phyloP scores from a whole-genome alignment of 2,329 filamentous ascomycete genomes.

The Apiospora sp. region DNA sequence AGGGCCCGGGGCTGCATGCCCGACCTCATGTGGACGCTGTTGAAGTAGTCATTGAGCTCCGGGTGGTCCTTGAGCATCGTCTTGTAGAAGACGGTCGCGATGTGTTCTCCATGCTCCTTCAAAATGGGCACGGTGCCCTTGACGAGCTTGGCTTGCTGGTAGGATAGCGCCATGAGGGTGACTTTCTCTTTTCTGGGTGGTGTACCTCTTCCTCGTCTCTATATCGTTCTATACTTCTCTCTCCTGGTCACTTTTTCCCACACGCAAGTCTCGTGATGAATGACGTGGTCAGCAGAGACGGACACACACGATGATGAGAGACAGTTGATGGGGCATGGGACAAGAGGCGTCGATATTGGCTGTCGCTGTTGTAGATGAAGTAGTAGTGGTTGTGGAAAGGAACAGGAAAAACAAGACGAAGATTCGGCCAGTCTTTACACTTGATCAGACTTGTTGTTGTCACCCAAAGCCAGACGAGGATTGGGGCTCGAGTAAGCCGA shows the following conservation, averaged over 20 bases:
- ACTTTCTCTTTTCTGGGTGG: not conserved
- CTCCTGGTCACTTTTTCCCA: not conserved
- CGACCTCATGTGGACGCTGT: constrained; percentile 69
- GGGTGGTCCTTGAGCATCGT: constrained; percentile 72
- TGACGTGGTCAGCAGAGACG: not conserved
- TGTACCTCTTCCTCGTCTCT: not conserved
- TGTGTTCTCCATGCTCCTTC: constrained; percentile 70
- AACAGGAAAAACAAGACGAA: not conserved
- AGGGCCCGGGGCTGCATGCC: constrained; percentile 69
- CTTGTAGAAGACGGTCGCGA: constrained; percentile 76
- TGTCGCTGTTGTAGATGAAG: not conserved
- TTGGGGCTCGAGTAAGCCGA: constrained; percentile 20
- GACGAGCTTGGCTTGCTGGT: constrained; percentile 69
- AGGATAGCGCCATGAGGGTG: constrained; percentile 48
- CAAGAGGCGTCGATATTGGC: not conserved
- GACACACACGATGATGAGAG: not conserved
- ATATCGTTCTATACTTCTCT: not conserved
- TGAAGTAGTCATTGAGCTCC: constrained; percentile 75
- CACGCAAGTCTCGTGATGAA: not conserved
- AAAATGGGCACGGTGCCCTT: constrained; percentile 76
- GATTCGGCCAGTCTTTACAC: constrained; percentile 2
- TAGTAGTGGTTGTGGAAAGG: not conserved
- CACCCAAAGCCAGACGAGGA: not conserved
- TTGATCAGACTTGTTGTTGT: not conserved
- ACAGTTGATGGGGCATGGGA: not conserved